Evolutionary conservation across 345 rosid species (phyloP).

Genomic region (Lepidium africanum): DNA sequence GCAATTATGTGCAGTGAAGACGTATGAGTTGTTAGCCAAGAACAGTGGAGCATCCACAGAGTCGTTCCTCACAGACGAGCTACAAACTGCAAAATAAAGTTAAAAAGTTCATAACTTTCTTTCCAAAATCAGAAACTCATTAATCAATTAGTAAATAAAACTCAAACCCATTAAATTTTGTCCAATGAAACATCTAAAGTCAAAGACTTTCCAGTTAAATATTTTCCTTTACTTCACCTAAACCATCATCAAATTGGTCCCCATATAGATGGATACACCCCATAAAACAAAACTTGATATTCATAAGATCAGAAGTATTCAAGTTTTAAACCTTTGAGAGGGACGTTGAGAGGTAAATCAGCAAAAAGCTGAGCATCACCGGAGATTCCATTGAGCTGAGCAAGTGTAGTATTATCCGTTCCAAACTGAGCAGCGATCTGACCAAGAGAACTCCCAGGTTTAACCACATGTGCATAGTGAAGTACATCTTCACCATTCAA

Average conservation of each 20-base stretch:
- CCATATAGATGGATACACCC: background rate
- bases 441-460: slow-evolving; percentile 33
- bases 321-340: slow-evolving; percentile 38
- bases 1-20: slow-evolving; percentile 55
- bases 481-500: slow-evolving; percentile 36
- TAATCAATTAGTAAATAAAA: background rate
- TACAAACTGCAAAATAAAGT: slow-evolving; percentile 49
- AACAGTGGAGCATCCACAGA: slow-evolving; percentile 47
- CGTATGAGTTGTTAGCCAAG: slow-evolving; percentile 43
- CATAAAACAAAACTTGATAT: background rate
- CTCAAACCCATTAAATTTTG: background rate
- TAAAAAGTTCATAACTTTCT: background rate
- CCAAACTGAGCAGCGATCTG: slow-evolving; percentile 42
- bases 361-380: slow-evolving; percentile 29
- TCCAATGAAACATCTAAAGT: background rate
- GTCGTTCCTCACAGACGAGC: slow-evolving; percentile 38
- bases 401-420: slow-evolving; percentile 26
- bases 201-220: background rate
- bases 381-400: slow-evolving; percentile 37
- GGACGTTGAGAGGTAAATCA: slow-evolving; percentile 41
- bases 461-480: slow-evolving; percentile 56
- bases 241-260: background rate
- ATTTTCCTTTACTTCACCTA: background rate
- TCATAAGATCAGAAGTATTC: background rate
- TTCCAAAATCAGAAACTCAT: background rate